These are phyloP conservation scores for Clarkia xantiana DNA, from an alignment of 345 rosid species.

Conservation along the genomic window DNA sequence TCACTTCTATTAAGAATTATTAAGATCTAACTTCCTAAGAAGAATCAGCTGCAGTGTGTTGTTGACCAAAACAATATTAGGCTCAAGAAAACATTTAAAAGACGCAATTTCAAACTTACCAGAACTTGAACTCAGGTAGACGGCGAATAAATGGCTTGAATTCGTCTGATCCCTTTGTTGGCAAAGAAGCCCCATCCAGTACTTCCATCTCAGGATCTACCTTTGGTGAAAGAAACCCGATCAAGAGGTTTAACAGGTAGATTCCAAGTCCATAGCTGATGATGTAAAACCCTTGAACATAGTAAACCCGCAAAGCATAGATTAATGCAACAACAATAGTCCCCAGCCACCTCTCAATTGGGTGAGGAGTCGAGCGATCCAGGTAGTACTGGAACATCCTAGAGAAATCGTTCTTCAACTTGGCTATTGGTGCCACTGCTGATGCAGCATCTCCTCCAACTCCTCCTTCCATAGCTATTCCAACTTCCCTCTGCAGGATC, in stretches of 20 bases:
- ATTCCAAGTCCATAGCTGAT: slow-evolving; percentile 70
- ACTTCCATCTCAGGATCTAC: slow-evolving; percentile 73
- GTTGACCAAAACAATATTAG: too few relatives aligned
- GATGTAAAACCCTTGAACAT: slow-evolving; percentile 50
- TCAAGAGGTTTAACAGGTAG: slow-evolving; percentile 63
- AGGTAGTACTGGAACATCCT: slow-evolving; percentile 35
- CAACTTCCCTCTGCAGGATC: neutral
- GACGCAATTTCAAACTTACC: slow-evolving; percentile 24
- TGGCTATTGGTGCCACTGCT: slow-evolving; percentile 23
- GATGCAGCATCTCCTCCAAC: slow-evolving; percentile 17
- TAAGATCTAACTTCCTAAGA: too few relatives aligned
- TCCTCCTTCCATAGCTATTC: slow-evolving; percentile 23
- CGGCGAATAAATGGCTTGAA: slow-evolving; percentile 72
- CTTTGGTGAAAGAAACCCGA: slow-evolving; percentile 69
- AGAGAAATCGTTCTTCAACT: slow-evolving; percentile 33
- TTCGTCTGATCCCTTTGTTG: slow-evolving; percentile 43
- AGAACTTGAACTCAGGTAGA: slow-evolving; percentile 72
- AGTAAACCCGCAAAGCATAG: slow-evolving; percentile 44
- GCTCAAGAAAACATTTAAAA: neutral
- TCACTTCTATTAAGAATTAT: too few relatives aligned
- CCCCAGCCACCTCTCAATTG: slow-evolving; percentile 44
- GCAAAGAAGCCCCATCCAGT: slow-evolving; percentile 35
- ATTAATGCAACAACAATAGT: slow-evolving; percentile 37
- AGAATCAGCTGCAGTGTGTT: too few relatives aligned
- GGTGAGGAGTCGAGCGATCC: slow-evolving; percentile 43